phyloP scores from a whole-genome alignment of 2,329 filamentous ascomycete genomes.

The Alternaria longipes region DNA sequence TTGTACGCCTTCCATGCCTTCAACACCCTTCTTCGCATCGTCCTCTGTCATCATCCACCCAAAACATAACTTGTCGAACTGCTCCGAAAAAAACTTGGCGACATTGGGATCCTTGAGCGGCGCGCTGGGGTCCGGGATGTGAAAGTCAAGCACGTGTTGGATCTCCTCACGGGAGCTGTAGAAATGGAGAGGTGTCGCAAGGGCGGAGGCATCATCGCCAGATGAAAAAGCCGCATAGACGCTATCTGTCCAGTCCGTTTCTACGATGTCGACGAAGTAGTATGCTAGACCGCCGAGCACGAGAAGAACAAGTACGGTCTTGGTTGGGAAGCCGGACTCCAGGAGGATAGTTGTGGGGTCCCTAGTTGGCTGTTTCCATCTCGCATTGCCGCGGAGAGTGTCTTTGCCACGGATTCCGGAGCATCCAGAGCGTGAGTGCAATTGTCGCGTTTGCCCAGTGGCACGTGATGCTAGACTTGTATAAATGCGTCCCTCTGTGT shows the following conservation, averaged over 20 bases:
- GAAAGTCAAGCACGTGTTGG: slow-evolving; percentile 36
- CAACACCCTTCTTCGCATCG: slow-evolving; percentile 28
- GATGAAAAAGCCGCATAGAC: slow-evolving; percentile 25
- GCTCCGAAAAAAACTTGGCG: slow-evolving; percentile 31
- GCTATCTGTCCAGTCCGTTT: slow-evolving; percentile 32
- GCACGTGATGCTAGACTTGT: slow-evolving; percentile 29
- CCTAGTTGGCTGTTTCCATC: neutral
- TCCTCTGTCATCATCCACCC: slow-evolving; percentile 43
- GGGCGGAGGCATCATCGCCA: slow-evolving; percentile 17
- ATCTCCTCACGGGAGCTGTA: slow-evolving; percentile 38
- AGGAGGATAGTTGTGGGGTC: slow-evolving; percentile 13
- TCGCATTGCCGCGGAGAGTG: neutral
- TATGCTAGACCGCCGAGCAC: slow-evolving; percentile 33
- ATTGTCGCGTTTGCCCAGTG: slow-evolving; percentile 3
- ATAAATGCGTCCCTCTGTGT: slow-evolving; percentile 23
- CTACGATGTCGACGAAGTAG: slow-evolving; percentile 35
- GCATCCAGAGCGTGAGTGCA: neutral
- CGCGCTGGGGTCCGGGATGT: slow-evolving; percentile 32
- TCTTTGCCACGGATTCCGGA: neutral
- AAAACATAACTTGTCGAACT: slow-evolving; percentile 36
- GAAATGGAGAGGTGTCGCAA: slow-evolving; percentile 38
- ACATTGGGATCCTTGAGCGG: slow-evolving; percentile 33
- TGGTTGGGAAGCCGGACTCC: slow-evolving; percentile 45
- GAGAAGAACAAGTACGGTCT: slow-evolving; percentile 40
- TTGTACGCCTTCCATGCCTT: slow-evolving; percentile 13